phyloP scores from a whole-genome alignment of 208 protist genomes.

The Leishmania guyanensis region DNA sequence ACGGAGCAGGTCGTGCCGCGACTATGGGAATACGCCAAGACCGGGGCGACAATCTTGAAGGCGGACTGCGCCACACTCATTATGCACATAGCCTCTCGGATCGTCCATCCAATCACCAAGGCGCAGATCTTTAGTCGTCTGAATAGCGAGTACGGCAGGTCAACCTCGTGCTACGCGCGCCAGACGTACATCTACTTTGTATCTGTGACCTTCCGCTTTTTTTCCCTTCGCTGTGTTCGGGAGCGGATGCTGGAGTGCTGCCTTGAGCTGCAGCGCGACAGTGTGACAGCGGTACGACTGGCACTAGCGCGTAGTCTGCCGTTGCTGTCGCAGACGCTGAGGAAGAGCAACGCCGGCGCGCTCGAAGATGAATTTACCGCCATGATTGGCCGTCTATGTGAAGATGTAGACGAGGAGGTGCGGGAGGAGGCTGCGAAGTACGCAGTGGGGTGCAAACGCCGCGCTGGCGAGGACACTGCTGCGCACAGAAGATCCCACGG shows the following conservation, averaged over 20 bases:
- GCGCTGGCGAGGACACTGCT: neutral
- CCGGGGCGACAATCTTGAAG: slow-evolving; percentile 65
- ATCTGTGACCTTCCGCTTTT: slow-evolving; percentile 50
- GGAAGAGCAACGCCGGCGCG: slow-evolving; percentile 32
- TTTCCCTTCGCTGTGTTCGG: slow-evolving; percentile 81
- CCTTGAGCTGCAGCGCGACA: slow-evolving; percentile 81
- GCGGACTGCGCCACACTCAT: slow-evolving; percentile 64
- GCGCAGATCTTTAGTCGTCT: slow-evolving; percentile 84
- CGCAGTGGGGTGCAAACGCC: slow-evolving; percentile 22
- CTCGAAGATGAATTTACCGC: slow-evolving; percentile 74
- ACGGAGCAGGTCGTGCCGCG: slow-evolving; percentile 71
- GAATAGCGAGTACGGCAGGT: slow-evolving; percentile 83
- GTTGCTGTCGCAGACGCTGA: slow-evolving; percentile 51
- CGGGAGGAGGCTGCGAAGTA: slow-evolving; percentile 42
- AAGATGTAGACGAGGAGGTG: slow-evolving; percentile 77
- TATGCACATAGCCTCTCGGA: slow-evolving; percentile 46
- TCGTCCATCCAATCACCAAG: slow-evolving; percentile 46
- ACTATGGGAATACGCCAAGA: slow-evolving; percentile 59
- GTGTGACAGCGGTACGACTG: slow-evolving; percentile 71
- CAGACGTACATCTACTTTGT: slow-evolving; percentile 74
- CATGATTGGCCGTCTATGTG: slow-evolving; percentile 73
- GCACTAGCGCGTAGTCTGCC: slow-evolving; percentile 59
- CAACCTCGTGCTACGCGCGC: slow-evolving; percentile 68
- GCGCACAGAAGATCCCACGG: slow-evolving; percentile 14
- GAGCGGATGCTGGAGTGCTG: slow-evolving; percentile 83